phyloP scores from a whole-genome alignment of 2,329 filamentous ascomycete genomes.

The Clarireedia paspali region DNA sequence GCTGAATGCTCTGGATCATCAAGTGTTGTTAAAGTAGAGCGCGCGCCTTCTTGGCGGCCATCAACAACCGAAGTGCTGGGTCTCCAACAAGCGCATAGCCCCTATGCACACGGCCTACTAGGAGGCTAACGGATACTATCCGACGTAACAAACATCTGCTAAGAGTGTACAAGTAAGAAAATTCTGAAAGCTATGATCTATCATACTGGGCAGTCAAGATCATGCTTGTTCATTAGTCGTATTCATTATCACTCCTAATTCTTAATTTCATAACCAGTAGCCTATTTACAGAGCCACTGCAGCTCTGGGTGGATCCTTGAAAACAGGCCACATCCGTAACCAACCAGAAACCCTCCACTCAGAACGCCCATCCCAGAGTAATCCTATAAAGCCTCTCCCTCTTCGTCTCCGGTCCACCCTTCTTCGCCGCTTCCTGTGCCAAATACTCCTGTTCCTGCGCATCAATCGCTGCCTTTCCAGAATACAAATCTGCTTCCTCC shows the following conservation, averaged over 20 bases:
- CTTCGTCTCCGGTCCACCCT: constrained; percentile 10
- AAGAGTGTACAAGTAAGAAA: no score
- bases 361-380: constrained; percentile 12
- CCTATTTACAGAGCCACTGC: background rate
- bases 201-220: no score
- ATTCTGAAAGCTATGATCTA: no score
- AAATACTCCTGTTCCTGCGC: constrained; percentile 43
- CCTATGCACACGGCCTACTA: no score
- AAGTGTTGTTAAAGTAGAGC: no score
- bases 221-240: background rate
- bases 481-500: constrained; percentile 46
- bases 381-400: constrained; percentile 11
- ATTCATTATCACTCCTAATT: background rate
- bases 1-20: no score
- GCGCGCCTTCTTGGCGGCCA: no score
- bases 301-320: background rate
- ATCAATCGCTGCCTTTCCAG: constrained; percentile 53
- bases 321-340: background rate
- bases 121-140: no score
- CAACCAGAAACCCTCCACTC: background rate
- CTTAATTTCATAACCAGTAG: background rate
- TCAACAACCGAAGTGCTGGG: no score
- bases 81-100: no score
- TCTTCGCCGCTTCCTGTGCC: constrained; percentile 17
- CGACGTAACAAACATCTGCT: no score